Base-by-base conservation (phyloP, 805 yeast genomes). In the Kodamaea leandrae region DNA sequence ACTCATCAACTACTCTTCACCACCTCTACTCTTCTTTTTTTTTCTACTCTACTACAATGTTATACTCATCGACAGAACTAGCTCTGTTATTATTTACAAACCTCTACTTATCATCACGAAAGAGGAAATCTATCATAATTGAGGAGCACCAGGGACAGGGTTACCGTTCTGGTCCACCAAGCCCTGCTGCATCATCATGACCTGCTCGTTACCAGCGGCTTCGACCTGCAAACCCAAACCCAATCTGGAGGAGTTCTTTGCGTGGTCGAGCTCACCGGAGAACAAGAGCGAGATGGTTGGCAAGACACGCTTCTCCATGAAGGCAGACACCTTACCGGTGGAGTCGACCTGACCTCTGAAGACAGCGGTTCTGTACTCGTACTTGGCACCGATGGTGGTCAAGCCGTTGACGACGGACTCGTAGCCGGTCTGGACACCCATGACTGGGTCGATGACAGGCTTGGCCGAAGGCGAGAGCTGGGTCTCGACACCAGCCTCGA, bases 181-280 rank as follows among this genome's bases (percentile, higher is more conserved):
- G 57, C 91, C 91, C 68, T 84, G 89, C 72, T 85, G 95, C 88
- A 84, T 82, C 83, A 86, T 77, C 76, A 86, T 81, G 54, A 88
- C 78, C 72, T 87, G 93, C 72, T 90, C 96, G 58, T 86, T 82
- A 61, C 97, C 97, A 43, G 93, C 91, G 51, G 93, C 82, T 75
- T 93, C 98, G 52, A 93, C 83, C 74, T 91, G 96, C 56, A 93
- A 75, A 65, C 97, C 98, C 55, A 90, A 78, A 61, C 99, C 99
- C 51, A 91, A 71, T 66, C 82, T 84, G 49, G 90, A 82, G 47
- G 88, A 71, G 54, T 67, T 63, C 53, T 69, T 69, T 60, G 74
- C 68, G 65, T 91, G 98, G 69, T 91, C 97, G 48, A 91, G 79
- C 69, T 90, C 96, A 58, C 96, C 96, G 50, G 85, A 78, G 74